Base-by-base conservation (phyloP, 495 filamentous ascomycete genomes). In the Penicillium desertorum region DNA sequence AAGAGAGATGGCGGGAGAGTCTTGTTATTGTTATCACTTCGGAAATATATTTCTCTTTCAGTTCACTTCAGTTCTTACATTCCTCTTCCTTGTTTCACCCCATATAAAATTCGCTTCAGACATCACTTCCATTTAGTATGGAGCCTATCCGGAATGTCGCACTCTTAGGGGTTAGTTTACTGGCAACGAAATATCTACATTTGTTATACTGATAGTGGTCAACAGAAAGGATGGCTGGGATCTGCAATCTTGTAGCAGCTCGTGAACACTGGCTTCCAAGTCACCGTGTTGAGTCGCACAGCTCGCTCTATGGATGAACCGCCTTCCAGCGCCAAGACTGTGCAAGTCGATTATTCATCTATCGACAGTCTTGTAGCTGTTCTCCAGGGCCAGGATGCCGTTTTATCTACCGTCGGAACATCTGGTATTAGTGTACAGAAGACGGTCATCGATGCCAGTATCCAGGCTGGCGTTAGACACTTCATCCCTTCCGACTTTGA, bases 401-500 rank as follows among this genome's bases (percentile, higher is more conserved):
- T 79, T 10, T 54, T 79, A 32, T 73, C 70, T 17, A 66, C 70
- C 22, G 49, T 78, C 0, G 60, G 59, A 3, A 55, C 61, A 14
- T 17, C 49, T 2, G 70, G 55, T 1, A 61, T 77, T 25, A n/a
- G 52, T 0, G 37, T 49, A 1, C 77, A 81, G 54, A 71, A 66
- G 8, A 59, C 62, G n/a, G 63, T 82, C 12, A 79, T 83, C 37
- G 76, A 85, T 62, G 81, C 80, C 11, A 73, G 78, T 10, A 67
- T 83, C 34, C 52, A 59, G 6, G 81, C 77, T 2, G 79, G 81
- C 2, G 80, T 84, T 25, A 81, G 76, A 45, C 71, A 80, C 8
- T 81, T 83, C 58, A 71, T 84, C 25, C 81, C 81, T 14, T 75
- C 73, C 5, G 81, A 84, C 43, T 86, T 76, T 30, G 47, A 32